Conservation (phyloP, 257 asterid genomes). For the Solanum arcanum region DNA sequence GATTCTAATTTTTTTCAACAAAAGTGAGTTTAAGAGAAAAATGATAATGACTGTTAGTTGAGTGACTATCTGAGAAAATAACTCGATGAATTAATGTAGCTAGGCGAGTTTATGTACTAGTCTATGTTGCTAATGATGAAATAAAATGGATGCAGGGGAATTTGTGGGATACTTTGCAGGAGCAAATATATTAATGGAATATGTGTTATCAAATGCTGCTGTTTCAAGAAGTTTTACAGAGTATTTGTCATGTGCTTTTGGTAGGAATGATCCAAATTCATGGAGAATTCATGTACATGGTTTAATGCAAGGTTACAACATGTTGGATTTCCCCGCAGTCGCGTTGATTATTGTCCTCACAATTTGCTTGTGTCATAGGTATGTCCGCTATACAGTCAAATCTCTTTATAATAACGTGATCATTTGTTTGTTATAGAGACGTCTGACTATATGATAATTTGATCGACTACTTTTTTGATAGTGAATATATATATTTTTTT, state of each 20-base stretch:
- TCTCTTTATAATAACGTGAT: background rate
- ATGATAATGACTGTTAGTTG: background rate
- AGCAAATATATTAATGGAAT: slow-evolving; percentile 33
- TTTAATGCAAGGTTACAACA: slow-evolving; percentile 24
- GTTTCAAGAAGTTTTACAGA: slow-evolving; percentile 36
- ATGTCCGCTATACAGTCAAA: background rate
- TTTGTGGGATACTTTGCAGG: slow-evolving; percentile 37
- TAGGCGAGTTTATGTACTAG: background rate
- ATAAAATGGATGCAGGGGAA: slow-evolving; percentile 16
- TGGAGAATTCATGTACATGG: slow-evolving; percentile 29
- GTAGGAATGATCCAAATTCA: slow-evolving; percentile 11
- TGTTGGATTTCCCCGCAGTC: slow-evolving; percentile 22
- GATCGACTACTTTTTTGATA: background rate
- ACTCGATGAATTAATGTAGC: background rate
- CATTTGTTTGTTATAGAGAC: background rate
- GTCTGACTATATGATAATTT: rapidly evolving
- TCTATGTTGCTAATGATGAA: background rate
- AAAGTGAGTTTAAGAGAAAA: background rate
- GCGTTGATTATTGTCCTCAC: slow-evolving; percentile 11
- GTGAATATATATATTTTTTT: background rate
- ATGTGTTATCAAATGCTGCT: slow-evolving; percentile 35
- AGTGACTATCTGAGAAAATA: background rate
- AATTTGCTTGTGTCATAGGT: slow-evolving; percentile 27
- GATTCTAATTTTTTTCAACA: background rate
- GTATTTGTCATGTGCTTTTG: slow-evolving; percentile 23